Percentiles rank a stretch among this genome's conserved stretches.
These are phyloP conservation scores for Alternaria tenuissima DNA, from an alignment of 2,329 filamentous ascomycete species.

Conservation along the genomic window DNA sequence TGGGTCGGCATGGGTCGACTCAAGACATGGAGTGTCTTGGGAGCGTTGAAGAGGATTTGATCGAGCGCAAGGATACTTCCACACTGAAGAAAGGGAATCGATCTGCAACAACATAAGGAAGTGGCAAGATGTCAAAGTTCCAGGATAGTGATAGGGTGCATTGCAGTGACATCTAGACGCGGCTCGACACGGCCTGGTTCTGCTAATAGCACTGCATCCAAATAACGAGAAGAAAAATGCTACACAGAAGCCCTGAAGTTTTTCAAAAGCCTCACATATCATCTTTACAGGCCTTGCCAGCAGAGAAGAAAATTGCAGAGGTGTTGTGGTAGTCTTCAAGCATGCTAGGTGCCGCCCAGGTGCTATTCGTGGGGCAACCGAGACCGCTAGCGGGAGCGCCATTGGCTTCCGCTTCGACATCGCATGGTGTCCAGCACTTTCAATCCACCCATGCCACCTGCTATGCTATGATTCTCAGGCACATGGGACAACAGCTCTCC, in stretches of 20 bases:
- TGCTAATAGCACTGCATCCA: neutral
- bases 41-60: neutral
- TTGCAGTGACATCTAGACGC: no score
- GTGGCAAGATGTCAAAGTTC: neutral
- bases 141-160: neutral
- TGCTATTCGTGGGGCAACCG: conserved; percentile 7
- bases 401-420: conserved; percentile 8
- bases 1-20: neutral
- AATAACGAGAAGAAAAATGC: neutral
- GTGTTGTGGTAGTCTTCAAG: neutral
- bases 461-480: neutral
- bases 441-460: conserved; percentile 4
- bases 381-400: conserved; percentile 15
- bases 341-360: neutral
- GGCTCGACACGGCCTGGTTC: neutral
- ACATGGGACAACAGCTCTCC: neutral
- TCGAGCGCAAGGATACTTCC: neutral
- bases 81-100: neutral
- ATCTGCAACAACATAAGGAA: neutral
- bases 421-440: neutral
- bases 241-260: neutral
- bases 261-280: no score
- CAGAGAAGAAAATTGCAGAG: neutral
- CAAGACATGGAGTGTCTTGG: neutral
- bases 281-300: neutral